Percentiles rank a stretch among this genome's conserved stretches.
Conservation (phyloP, 768 basidiomycete genomes). For the Amanita molliuscula region DNA sequence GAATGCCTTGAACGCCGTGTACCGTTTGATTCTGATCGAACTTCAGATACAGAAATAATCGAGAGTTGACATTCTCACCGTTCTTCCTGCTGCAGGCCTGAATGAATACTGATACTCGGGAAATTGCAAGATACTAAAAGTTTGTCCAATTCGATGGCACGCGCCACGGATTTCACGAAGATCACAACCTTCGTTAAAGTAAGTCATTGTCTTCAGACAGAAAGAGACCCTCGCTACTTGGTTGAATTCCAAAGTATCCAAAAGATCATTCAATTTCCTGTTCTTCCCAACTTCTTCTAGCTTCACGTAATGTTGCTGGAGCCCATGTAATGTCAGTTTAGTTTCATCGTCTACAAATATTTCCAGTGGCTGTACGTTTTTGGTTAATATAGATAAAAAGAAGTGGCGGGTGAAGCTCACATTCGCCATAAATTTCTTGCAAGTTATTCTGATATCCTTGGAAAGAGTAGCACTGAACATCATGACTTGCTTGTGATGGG, state of each 20-base stretch:
- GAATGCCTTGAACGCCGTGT: constrained; percentile 97
- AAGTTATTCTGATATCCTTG: constrained; percentile 94
- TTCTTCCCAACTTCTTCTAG: constrained; percentile 94
- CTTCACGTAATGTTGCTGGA: constrained; percentile 98
- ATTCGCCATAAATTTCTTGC: constrained; percentile 99
- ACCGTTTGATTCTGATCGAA: constrained; percentile 70
- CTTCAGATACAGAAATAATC: not conserved
- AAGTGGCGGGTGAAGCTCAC: constrained; percentile 38
- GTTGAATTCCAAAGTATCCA: constrained; percentile 97
- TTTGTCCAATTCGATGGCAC: constrained; percentile 95
- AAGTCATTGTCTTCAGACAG: not conserved
- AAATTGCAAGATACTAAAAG: constrained; percentile 96
- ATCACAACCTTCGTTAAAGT: constrained; percentile 79
- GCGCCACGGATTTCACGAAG: constrained; percentile 96
- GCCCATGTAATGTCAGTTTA: constrained; percentile 92
- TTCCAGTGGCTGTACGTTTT: constrained; percentile 71
- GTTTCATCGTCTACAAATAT: constrained; percentile 99
- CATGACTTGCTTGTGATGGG: constrained; percentile 99
- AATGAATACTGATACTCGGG: constrained; percentile 96
- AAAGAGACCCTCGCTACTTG: constrained; percentile 43
- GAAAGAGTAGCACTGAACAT: constrained; percentile 99
- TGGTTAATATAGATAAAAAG: not conserved
- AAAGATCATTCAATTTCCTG: constrained; percentile 89
- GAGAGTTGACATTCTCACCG: constrained; percentile 47
- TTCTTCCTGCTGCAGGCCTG: constrained; percentile 89